Conservation (phyloP, 1,284 basidiomycete species). For the Sphagnurus paluster region DNA sequence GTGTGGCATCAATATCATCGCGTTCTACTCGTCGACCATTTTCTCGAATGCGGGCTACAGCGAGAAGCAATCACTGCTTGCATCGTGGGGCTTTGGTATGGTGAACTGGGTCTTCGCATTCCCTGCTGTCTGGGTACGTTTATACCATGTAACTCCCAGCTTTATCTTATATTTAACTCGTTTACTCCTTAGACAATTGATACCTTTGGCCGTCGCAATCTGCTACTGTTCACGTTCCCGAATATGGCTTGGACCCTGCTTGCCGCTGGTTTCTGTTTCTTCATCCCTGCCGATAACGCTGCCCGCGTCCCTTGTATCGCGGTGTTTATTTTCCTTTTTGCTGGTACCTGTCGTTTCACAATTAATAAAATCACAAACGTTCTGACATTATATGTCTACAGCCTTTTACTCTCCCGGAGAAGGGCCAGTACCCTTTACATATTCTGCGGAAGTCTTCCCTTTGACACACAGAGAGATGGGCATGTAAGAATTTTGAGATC, state of each 20-base stretch:
- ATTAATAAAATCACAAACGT: no score
- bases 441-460: conserved; percentile 66
- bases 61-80: conserved; percentile 51
- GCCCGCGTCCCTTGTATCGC: conserved; percentile 50
- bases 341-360: conserved; percentile 27
- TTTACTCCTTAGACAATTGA: conserved; percentile 40
- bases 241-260: conserved; percentile 61
- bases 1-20: conserved; percentile 56
- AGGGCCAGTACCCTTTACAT: conserved; percentile 72
- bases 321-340: conserved; percentile 59
- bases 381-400: conserved; percentile 14
- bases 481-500: conserved; percentile 34
- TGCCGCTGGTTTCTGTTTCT: conserved; percentile 58
- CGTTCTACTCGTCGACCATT: conserved; percentile 72
- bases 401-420: conserved; percentile 64
- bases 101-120: conserved; percentile 66
- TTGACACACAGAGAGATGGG: conserved; percentile 58
- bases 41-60: conserved; percentile 60
- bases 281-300: conserved; percentile 37
- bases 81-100: conserved; percentile 75
- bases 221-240: conserved; percentile 60
- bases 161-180: not conserved
- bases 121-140: conserved; percentile 55
- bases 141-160: not conserved
- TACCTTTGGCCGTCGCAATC: conserved; percentile 59